Percentiles rank a stretch among this genome's conserved stretches.
These are phyloP conservation scores for Catunica adiposa DNA, from an alignment of 2,329 filamentous ascomycete genomes.

Conservation along the genomic window DNA sequence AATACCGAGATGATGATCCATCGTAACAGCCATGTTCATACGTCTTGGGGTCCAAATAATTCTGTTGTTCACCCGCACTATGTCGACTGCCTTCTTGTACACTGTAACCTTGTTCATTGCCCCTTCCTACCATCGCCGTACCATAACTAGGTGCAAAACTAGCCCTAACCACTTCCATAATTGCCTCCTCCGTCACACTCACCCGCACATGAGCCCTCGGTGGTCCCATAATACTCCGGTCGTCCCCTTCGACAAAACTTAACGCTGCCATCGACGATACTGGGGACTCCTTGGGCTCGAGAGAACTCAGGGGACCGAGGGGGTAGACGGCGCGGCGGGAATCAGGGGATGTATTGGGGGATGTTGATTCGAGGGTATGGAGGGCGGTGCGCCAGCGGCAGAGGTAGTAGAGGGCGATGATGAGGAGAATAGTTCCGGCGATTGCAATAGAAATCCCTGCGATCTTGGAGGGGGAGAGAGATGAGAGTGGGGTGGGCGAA, in stretches of 20 bases:
- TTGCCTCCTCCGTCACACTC: neutral
- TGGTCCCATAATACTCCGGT: too few species aligned
- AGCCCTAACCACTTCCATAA: neutral
- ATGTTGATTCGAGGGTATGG: neutral
- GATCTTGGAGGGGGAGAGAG: conserved; percentile 2
- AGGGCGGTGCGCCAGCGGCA: neutral
- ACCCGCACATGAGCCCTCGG: too few species aligned
- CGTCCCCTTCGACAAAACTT: neutral
- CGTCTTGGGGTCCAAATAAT: too few species aligned
- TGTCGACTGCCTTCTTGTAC: too few species aligned
- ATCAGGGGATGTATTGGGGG: neutral
- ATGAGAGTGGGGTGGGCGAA: neutral
- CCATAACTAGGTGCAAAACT: too few species aligned
- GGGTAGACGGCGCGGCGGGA: neutral
- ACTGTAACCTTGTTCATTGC: too few species aligned
- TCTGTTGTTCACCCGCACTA: too few species aligned
- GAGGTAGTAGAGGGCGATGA: conserved; percentile 6
- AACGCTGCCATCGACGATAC: neutral
- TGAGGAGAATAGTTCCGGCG: neutral
- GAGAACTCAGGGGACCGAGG: neutral
- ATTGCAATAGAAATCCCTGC: conserved; percentile 4
- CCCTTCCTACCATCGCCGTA: neutral
- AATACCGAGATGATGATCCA: too few species aligned
- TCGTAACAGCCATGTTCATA: too few species aligned
- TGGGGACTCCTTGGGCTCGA: neutral